These are phyloP conservation scores for Phytophthora foliorum DNA, from an alignment of 352 stramenopile species.

Conservation along the genomic window DNA sequence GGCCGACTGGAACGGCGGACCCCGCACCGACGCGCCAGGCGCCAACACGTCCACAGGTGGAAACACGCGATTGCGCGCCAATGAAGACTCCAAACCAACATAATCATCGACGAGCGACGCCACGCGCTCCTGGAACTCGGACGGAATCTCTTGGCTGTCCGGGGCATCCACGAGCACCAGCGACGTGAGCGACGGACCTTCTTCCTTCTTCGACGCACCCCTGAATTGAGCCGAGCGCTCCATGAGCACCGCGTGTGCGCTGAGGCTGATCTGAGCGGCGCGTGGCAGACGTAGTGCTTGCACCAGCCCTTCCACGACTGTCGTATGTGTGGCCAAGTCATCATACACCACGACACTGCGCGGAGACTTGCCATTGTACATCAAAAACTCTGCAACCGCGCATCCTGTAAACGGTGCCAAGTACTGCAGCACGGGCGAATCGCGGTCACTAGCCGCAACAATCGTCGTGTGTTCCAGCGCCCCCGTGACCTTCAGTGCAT, in stretches of 20 bases:
- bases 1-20: conserved; percentile 81
- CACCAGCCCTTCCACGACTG: conserved; percentile 78
- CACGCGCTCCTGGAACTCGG: conserved; percentile 73
- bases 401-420: conserved; percentile 85
- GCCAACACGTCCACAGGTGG: conserved; percentile 76
- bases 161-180: conserved; percentile 75
- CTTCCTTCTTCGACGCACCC: conserved; percentile 39
- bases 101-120: conserved; percentile 81
- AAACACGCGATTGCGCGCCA: conserved; percentile 67
- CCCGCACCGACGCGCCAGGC: conserved; percentile 71
- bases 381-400: conserved; percentile 77
- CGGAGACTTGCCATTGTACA: conserved; percentile 56
- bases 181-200: conserved; percentile 66
- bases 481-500: conserved; percentile 57
- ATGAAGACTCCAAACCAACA: conserved; percentile 56
- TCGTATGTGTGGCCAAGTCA: conserved; percentile 79
- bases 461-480: conserved; percentile 71
- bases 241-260: conserved; percentile 76
- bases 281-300: conserved; percentile 75
- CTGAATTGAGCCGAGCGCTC: conserved; percentile 81
- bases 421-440: conserved; percentile 84
- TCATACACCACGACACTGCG: conserved; percentile 84
- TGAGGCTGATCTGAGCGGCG: conserved; percentile 68
- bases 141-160: conserved; percentile 56
- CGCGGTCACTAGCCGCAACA: conserved; percentile 67